A percentile compares a stretch with the other conserved stretches of the same genome.
Evolutionary conservation across 2,329 filamentous ascomycete genomes (phyloP).

Genomic region (Ophiostoma sp.): DNA sequence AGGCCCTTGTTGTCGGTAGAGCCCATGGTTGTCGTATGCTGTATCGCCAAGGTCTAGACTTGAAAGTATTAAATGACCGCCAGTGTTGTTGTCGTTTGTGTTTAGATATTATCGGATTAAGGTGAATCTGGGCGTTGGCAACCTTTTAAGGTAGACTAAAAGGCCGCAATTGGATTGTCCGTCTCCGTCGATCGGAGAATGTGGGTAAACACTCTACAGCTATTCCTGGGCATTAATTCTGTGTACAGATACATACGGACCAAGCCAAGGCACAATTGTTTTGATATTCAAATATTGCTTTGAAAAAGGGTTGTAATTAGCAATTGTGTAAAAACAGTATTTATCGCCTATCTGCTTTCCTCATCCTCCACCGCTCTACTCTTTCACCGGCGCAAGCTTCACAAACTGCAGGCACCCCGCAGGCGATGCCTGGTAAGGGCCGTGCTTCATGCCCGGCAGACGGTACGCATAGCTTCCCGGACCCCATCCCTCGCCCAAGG

Average conservation of each 20-base stretch:
- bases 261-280: neutral
- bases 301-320: too few species aligned
- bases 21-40: neutral
- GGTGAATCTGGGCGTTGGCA: neutral
- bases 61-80: neutral
- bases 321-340: too few species aligned
- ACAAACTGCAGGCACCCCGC: conserved; percentile 19
- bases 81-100: neutral
- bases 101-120: neutral
- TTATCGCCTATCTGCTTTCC: too few species aligned
- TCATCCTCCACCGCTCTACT: neutral
- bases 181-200: neutral
- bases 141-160: neutral
- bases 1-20: neutral
- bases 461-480: conserved; percentile 16
- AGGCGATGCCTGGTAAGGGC: conserved; percentile 13
- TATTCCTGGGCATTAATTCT: neutral
- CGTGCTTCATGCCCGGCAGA: conserved; percentile 20
- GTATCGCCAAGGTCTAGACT: neutral
- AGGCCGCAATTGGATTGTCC: neutral
- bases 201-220: neutral
- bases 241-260: neutral
- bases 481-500: conserved; percentile 13
- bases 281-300: neutral
- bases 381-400: neutral